Evolutionary conservation across 768 basidiomycete species (phyloP).

Genomic region (Trametes gibbosa): DNA sequence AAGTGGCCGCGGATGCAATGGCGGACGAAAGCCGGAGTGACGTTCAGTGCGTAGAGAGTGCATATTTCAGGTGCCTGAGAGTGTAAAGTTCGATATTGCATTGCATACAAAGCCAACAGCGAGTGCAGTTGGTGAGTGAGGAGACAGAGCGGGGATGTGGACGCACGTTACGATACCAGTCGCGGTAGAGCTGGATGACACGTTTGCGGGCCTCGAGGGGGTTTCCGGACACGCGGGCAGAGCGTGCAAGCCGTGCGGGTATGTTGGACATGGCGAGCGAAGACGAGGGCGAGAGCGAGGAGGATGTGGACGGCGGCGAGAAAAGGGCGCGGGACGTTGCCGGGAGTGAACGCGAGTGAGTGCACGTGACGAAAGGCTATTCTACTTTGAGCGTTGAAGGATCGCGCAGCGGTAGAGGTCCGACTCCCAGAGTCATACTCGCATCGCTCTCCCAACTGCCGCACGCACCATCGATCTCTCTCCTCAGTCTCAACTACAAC

Average conservation of each 20-base stretch:
- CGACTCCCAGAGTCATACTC: not conserved
- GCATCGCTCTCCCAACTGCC: not conserved
- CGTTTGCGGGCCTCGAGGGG: constrained; percentile 63
- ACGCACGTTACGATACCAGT: constrained; percentile 91
- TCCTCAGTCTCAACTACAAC: no score
- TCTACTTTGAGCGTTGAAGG: not conserved
- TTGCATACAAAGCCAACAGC: no score
- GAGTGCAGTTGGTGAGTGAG: constrained; percentile 1
- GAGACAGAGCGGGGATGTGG: constrained; percentile 3
- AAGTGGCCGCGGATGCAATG: constrained; percentile 83
- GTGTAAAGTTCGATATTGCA: no score
- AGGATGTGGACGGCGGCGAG: not conserved
- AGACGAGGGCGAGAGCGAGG: not conserved
- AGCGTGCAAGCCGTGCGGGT: constrained; percentile 80
- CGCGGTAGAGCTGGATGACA: constrained; percentile 78
- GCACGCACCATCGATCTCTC: no score
- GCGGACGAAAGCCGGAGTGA: constrained; percentile 75
- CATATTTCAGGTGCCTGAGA: constrained; percentile 88
- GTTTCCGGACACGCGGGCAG: constrained; percentile 56
- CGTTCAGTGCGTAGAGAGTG: constrained; percentile 74
- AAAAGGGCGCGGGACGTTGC: not conserved
- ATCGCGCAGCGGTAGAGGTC: not conserved
- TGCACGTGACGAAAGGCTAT: not conserved
- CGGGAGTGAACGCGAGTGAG: not conserved
- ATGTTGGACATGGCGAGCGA: constrained; percentile 67